Base-by-base conservation (phyloP, 2,329 filamentous ascomycete genomes). In the Scolecobasidium constrictum region DNA sequence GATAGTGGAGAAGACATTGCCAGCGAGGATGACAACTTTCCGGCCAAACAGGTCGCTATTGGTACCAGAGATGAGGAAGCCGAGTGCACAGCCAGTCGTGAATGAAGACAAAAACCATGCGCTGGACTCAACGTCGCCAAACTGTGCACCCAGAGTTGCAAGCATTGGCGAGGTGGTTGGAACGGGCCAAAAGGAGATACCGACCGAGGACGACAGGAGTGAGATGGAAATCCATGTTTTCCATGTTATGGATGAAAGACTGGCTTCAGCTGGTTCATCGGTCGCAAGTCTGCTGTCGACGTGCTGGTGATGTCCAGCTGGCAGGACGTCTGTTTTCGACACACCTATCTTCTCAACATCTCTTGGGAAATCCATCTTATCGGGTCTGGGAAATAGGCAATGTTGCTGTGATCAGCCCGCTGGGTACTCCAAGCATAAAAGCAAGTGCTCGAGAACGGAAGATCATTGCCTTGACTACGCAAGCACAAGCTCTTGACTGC, bases 161-260 rank as follows among this genome's bases (percentile, higher is more conserved):
- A 31, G 9, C 26, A 31, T 31, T 7, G 26, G 26, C 9, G 26
- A 31, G 9, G 26, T 31, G 26, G 26, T 31, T 9, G 55, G 55
- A 2, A 57, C 54, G 3, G 52, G 53, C 53, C 54, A 57, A 38
- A 57, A 57, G 15, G 46, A 50, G 9, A 57, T 46, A 28, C 55
- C 54, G 26, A 54, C 56, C 3, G 53, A 55, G 2, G 52, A 52
- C 2, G 50, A 52, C 9, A 57, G 33, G 6, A 42, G 12, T 16
- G 13, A 16, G 11, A 20, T 28, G 22, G 15, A 5, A 18, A 35
- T 37, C 21, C 22, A 41, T 12, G n/a, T 39, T 42, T 11, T 31
- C 26, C 26, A 31, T 7, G 26, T 31, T n/a, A n/a, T n/a, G n/a
- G n/a, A n/a, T 9, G 26, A 9, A 31, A 9, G 9, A 9, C 9